These are phyloP conservation scores for Cladorrhinum sp. DNA, from an alignment of 2,329 filamentous ascomycete genomes.

Conservation along the genomic window DNA sequence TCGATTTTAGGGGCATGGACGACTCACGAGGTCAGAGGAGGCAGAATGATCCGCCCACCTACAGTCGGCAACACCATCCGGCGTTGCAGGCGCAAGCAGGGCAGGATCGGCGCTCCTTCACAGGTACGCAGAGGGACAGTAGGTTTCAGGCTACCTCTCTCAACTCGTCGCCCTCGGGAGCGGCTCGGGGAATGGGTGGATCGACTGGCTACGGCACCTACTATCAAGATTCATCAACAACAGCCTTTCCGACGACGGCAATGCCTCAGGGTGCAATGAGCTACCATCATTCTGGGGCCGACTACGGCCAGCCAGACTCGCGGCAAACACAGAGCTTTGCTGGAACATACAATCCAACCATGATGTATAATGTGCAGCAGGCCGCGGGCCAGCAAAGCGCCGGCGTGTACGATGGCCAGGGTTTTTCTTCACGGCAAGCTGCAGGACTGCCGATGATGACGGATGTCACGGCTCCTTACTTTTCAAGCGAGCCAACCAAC, in stretches of 20 bases:
- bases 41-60: conserved; percentile 69
- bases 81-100: conserved; percentile 46
- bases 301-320: conserved; percentile 60
- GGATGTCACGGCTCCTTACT: conserved; percentile 71
- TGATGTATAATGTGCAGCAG: conserved; percentile 78
- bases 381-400: conserved; percentile 51
- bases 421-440: conserved; percentile 73
- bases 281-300: conserved; percentile 55
- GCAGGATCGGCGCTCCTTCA: conserved; percentile 45
- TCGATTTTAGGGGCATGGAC: conserved; percentile 66
- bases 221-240: conserved; percentile 52
- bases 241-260: conserved; percentile 48
- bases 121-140: conserved; percentile 44
- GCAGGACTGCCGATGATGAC: conserved; percentile 73
- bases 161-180: conserved; percentile 46
- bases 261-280: conserved; percentile 54
- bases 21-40: conserved; percentile 69
- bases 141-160: conserved; percentile 49
- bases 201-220: conserved; percentile 57
- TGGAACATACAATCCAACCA: conserved; percentile 57
- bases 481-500: conserved; percentile 63
- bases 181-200: conserved; percentile 49
- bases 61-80: conserved; percentile 51
- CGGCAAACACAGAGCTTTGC: conserved; percentile 53
- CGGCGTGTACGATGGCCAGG: conserved; percentile 71